A percentile compares a stretch with the other conserved stretches of the same genome.
Conservation (phyloP, 768 basidiomycete genomes). For the Pleurotus djamor region DNA sequence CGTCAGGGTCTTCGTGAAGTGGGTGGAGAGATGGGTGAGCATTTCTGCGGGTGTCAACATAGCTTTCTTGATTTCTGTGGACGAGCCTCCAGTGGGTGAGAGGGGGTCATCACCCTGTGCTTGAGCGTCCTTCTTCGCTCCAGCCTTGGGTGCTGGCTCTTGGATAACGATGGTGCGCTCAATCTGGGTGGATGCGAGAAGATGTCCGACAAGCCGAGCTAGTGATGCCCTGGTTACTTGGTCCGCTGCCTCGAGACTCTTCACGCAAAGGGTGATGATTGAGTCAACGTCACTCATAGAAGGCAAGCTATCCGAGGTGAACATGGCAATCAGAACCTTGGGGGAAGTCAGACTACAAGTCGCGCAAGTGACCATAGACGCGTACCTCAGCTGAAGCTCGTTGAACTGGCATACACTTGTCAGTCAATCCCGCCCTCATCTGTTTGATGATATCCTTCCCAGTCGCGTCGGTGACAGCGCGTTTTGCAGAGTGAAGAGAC, state of each 20-base stretch:
- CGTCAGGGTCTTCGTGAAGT: conserved; percentile 73
- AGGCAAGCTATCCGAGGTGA: conserved; percentile 52
- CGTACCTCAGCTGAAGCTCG: conserved; percentile 78
- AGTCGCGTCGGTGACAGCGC: conserved; percentile 77
- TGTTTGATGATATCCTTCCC: conserved; percentile 85
- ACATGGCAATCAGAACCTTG: conserved; percentile 50
- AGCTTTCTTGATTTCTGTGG: conserved; percentile 60
- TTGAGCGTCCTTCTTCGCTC: conserved; percentile 54
- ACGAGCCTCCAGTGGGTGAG: conserved; percentile 36
- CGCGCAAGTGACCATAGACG: not conserved
- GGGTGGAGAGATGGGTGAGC: conserved; percentile 73
- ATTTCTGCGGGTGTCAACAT: conserved; percentile 77
- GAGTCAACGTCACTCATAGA: conserved; percentile 74
- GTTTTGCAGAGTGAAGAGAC: conserved; percentile 74
- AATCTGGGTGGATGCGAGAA: conserved; percentile 82
- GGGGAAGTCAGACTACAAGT: not conserved
- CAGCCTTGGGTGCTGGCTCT: conserved; percentile 50
- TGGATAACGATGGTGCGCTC: conserved; percentile 46
- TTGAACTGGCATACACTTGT: conserved; percentile 85
- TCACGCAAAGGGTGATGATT: conserved; percentile 63
- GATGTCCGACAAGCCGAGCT: conserved; percentile 76
- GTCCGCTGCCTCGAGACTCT: conserved; percentile 79
- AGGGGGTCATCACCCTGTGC: conserved; percentile 53
- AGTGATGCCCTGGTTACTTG: conserved; percentile 80
- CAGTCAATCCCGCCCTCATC: conserved; percentile 68